A percentile compares a stretch with the other conserved stretches of the same genome.
Conservation (phyloP, 2,329 filamentous ascomycete species). For the Massarina eburnea region DNA sequence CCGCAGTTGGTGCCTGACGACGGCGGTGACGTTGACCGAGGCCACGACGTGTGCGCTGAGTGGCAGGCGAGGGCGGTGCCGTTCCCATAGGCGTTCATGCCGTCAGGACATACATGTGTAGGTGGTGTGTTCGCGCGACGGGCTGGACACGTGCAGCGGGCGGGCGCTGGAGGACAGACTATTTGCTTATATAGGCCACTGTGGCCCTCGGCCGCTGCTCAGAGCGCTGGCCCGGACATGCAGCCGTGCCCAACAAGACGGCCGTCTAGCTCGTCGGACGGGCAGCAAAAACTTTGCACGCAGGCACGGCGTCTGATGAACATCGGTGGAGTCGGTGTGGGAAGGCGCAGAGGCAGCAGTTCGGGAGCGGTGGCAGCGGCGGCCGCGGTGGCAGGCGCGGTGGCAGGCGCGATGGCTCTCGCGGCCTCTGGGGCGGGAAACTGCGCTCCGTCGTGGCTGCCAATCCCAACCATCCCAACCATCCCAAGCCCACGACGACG, state of each 20-base stretch:
- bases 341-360: neutral
- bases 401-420: neutral
- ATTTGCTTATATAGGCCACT: conserved; percentile 11
- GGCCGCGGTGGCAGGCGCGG: neutral
- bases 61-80: too few species aligned
- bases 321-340: conserved; percentile 4
- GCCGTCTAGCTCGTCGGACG: conserved; percentile 5
- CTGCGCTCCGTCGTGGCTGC: neutral
- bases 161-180: conserved; percentile 13
- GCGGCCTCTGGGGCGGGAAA: neutral
- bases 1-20: conserved; percentile 20
- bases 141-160: conserved; percentile 1
- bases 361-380: neutral
- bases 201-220: conserved; percentile 4
- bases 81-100: too few species aligned
- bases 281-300: conserved; percentile 3
- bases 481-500: conserved; percentile 1
- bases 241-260: conserved; percentile 26
- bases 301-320: neutral
- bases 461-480: too few species aligned
- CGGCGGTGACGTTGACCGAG: neutral
- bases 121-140: too few species aligned
- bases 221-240: conserved; percentile 15
- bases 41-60: too few species aligned
- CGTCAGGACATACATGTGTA: too few species aligned